Base-by-base conservation (phyloP, 768 basidiomycete species). In the Melanogaster broomeanus region DNA sequence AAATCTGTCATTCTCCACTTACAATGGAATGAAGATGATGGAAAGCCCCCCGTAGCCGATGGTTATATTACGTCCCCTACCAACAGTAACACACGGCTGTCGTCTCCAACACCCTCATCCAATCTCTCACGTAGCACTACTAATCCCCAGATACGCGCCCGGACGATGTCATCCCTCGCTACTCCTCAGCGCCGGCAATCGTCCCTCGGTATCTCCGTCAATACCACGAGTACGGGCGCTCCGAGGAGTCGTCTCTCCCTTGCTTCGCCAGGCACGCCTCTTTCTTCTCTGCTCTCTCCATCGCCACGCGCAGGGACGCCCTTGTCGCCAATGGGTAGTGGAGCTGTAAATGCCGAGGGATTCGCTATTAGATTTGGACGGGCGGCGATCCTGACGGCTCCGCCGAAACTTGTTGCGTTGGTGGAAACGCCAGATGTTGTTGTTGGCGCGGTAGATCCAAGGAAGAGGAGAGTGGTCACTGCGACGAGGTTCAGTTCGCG, bases 381-480 rank as follows among this genome's bases (percentile, higher is more conserved):
- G 13, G 87, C 89, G 0, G 83, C 88, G 13, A 84, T 88, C 39
- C 69, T 93, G 69, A 90, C 87, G 11, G 87, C 87, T 15, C 88
- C 90, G n/a, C 92, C 93, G 15, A 85, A 85, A 63, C 71, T 94
- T 25, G 80, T 94, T 16, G 90, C 87, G 4, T 73, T 93, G 27
- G 86, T 94, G 16, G 89, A 89, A 67, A 93, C 90, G 10, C 90
- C 91, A 0, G 93, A 93, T 64, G 85, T 93, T 9, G 91, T 85
- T n/a, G 83, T 92, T 33, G 93, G 93, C 9, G 89, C 92, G 21
- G 88, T 93, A 9, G 93, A 95, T 67, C 83, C 90, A 16, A 75
- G 78, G 66, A 91, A 93, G 77, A 76, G 88, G 59, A 74, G 93
- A 42, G 89, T 94, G 1, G 87, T 92, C 13, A 93, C 90, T 48